A percentile compares a stretch with the other conserved stretches of the same genome.
Evolutionary conservation across 768 basidiomycete genomes (phyloP).

Genomic region (Suillus hirtellus): DNA sequence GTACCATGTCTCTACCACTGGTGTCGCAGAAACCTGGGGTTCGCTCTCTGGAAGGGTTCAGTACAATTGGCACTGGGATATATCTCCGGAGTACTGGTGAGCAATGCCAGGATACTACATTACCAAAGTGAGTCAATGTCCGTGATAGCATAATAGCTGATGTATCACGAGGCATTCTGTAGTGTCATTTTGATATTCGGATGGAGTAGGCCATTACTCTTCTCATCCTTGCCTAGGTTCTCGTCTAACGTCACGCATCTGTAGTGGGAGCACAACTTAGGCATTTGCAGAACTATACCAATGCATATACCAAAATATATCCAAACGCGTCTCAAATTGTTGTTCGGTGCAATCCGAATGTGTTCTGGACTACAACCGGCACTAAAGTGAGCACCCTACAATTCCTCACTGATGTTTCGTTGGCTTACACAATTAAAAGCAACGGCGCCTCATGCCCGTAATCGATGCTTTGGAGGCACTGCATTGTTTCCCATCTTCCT

Average conservation of each 20-base stretch:
- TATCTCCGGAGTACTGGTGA: neutral
- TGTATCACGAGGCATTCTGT: conserved; percentile 2
- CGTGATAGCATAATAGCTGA: neutral
- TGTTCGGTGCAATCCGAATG: conserved; percentile 23
- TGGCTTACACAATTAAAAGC: conserved; percentile 16
- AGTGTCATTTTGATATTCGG: conserved; percentile 33
- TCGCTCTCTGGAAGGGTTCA: conserved; percentile 7
- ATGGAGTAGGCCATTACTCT: conserved; percentile 23
- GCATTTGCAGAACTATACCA: conserved; percentile 28
- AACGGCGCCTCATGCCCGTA: conserved; percentile 22
- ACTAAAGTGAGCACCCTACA: conserved; percentile 16
- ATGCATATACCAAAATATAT: conserved; percentile 26
- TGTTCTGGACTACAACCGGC: conserved; percentile 19
- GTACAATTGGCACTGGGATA: conserved; percentile 1
- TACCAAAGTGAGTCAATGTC: conserved; percentile 23
- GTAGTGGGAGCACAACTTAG: conserved; percentile 30
- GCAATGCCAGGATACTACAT: conserved; percentile 10
- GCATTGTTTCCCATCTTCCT: conserved; percentile 19
- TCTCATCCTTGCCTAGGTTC: neutral
- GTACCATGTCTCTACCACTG: neutral
- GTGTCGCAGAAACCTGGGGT: neutral
- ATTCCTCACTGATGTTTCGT: neutral
- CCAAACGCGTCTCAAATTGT: conserved; percentile 30
- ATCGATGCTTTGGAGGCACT: conserved; percentile 25
- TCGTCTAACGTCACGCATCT: neutral